Evolutionary conservation across 257 asterid genomes (phyloP).

Genomic region (Nicotiana knightiana): DNA sequence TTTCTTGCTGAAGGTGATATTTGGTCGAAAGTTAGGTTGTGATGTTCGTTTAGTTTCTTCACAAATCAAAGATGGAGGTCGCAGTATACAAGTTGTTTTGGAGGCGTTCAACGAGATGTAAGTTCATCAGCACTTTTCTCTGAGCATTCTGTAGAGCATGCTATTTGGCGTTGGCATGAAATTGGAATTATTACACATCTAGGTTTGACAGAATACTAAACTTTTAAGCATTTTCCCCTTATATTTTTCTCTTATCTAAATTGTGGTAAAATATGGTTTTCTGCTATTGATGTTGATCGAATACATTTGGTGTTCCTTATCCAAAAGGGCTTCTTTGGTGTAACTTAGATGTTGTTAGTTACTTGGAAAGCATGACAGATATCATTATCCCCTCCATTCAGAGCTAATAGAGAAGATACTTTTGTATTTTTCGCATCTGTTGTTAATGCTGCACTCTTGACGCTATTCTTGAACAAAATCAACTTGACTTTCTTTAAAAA

Average conservation of each 20-base stretch:
- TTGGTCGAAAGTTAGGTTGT: constrained; percentile 23
- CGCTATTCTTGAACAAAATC: not conserved
- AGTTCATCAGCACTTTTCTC: constrained; percentile 1
- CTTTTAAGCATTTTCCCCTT: not conserved
- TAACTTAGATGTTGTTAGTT: not conserved
- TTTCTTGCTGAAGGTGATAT: constrained; percentile 23
- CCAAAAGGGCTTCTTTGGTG: not conserved
- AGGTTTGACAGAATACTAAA: not conserved
- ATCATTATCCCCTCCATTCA: not conserved
- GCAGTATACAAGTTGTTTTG: constrained; percentile 15
- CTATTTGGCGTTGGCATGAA: not conserved
- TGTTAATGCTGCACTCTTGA: not conserved
- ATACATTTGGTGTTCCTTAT: not conserved
- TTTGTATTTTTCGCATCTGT: not conserved
- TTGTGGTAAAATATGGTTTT: not conserved
- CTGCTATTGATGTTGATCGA: not conserved
- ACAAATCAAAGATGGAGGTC: constrained; percentile 21
- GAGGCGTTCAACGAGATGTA: constrained; percentile 20
- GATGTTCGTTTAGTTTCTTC: constrained; percentile 27
- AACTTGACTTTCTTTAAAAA: not conserved
- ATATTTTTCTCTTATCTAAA: not conserved
- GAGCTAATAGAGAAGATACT: not conserved
- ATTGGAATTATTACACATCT: not conserved
- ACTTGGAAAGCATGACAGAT: not conserved
- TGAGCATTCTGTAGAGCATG: not conserved